These are phyloP conservation scores for Wickerhamomyces mucosus DNA, from an alignment of 805 yeast genomes.

Conservation along the genomic window DNA sequence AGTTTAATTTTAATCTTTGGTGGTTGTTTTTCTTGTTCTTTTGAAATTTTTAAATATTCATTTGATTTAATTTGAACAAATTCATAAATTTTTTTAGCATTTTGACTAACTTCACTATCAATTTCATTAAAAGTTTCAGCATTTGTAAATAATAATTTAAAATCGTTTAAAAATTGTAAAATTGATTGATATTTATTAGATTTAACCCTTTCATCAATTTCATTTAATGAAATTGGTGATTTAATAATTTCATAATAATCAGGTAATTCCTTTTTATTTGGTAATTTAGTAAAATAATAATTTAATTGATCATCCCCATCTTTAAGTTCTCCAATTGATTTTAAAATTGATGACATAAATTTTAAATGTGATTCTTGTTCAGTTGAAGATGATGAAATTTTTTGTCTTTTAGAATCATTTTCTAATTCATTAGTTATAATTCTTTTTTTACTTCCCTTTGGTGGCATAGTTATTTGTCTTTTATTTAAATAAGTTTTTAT, in stretches of 20 bases:
- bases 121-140: constrained; percentile 68
- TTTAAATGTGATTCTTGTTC: too few species aligned
- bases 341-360: neutral
- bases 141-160: constrained; percentile 58
- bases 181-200: constrained; percentile 24
- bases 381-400: neutral
- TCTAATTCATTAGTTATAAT: constrained; percentile 18
- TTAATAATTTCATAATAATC: constrained; percentile 67
- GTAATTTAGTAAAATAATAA: constrained; percentile 52
- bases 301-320: neutral
- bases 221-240: constrained; percentile 61
- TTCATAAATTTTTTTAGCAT: constrained; percentile 47
- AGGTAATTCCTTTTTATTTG: constrained; percentile 65
- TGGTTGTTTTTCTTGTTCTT: constrained; percentile 14
- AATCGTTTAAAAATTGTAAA: constrained; percentile 44
- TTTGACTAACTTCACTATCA: constrained; percentile 53
- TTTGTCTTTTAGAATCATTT: neutral
- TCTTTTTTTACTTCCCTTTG: constrained; percentile 14
- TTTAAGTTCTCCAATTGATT: neutral
- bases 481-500: neutral
- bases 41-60: constrained; percentile 4
- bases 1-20: constrained; percentile 14
- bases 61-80: constrained; percentile 39
- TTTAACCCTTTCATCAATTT: constrained; percentile 42
- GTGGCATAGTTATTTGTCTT: constrained; percentile 3